Conservation (phyloP, 2,329 filamentous ascomycete genomes). For the Tolypocladium paradoxum region DNA sequence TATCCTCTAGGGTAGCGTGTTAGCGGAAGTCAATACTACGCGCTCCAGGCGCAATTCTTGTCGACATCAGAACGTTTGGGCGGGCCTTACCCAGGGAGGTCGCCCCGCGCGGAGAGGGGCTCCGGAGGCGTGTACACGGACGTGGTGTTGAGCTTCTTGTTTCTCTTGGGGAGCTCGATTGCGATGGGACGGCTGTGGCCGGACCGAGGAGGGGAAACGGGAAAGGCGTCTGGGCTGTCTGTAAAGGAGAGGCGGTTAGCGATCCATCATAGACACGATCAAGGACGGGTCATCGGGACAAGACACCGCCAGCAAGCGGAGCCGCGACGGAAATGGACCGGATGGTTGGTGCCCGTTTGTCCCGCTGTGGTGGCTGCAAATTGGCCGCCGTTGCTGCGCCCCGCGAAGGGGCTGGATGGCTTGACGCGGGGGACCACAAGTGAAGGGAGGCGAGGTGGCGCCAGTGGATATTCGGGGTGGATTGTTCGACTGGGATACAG, state of each 20-base stretch:
- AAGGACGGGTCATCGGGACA: too few relatives aligned
- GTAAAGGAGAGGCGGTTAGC: neutral
- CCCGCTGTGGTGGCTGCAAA: neutral
- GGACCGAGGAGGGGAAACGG: slow-evolving; percentile 6
- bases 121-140: slow-evolving; percentile 33
- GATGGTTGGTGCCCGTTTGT: neutral
- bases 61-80: neutral
- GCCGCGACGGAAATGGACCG: neutral
- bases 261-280: neutral
- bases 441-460: neutral
- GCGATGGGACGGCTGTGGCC: slow-evolving; percentile 37
- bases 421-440: neutral
- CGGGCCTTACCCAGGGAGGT: slow-evolving; percentile 42
- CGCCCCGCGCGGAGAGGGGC: slow-evolving; percentile 46
- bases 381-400: neutral
- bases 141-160: slow-evolving; percentile 27
- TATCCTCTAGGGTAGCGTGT: slow-evolving; percentile 36
- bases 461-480: neutral
- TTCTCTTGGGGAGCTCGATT: slow-evolving; percentile 34
- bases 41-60: neutral
- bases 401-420: neutral
- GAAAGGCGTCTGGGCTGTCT: slow-evolving; percentile 2
- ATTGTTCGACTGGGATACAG: neutral
- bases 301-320: neutral
- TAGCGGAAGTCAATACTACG: neutral